phyloP scores from a whole-genome alignment of 305 asterid genomes.

The Solanum chacoense region DNA sequence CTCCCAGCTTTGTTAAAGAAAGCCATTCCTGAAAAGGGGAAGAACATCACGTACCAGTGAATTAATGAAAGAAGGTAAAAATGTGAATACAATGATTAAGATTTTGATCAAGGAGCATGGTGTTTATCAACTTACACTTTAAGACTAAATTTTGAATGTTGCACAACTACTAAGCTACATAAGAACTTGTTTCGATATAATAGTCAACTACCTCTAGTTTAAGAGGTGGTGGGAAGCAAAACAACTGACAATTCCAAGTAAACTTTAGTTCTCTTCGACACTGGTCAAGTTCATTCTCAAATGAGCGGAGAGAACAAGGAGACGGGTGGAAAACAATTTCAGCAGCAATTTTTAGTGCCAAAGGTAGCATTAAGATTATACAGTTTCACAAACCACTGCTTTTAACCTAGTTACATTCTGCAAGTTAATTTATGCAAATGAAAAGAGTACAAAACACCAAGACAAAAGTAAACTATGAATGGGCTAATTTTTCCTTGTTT shows the following conservation, averaged over 20 bases:
- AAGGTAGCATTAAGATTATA: not conserved
- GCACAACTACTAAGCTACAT: not conserved
- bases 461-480: not conserved
- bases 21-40: slow-evolving; percentile 40
- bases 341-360: not conserved
- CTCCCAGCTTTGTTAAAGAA: slow-evolving; percentile 60
- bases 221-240: not conserved
- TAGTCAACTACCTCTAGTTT: not conserved
- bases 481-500: not conserved
- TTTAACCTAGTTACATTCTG: not conserved
- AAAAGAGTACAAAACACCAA: not conserved
- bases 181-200: not conserved
- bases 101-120: not conserved
- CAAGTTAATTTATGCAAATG: not conserved
- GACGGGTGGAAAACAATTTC: not conserved
- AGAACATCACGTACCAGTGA: not conserved
- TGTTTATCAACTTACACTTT: not conserved
- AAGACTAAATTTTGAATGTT: not conserved
- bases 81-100: not conserved
- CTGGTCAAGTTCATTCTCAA: not conserved
- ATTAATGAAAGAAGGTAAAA: not conserved
- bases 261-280: not conserved
- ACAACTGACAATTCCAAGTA: not conserved
- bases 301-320: not conserved
- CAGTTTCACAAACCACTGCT: not conserved